Evolutionary conservation across 306 rosid genomes (phyloP), one percentile per base, ranked within the genome.

Genomic region (Alnus rubra): DNA sequence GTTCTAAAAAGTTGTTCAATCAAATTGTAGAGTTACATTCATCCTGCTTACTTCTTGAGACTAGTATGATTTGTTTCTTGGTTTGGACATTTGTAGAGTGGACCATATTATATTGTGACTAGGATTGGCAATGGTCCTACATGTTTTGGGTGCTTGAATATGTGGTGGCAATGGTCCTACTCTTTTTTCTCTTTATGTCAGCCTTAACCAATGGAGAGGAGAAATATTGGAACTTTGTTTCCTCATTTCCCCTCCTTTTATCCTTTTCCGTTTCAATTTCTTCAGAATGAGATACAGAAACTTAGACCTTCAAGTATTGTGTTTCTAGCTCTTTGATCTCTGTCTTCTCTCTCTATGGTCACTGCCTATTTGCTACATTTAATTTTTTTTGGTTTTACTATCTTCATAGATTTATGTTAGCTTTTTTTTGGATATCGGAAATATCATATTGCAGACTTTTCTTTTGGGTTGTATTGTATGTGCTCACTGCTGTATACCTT

Each of bases 121-220:
- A 23, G 64, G 31, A 58, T 58, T 28, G 4, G 64, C 64, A n/a
- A 58, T 58, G 30, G 64, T 58, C 64, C 64, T 58, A 58, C 64
- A 58, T 58, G 33, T 58, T 58, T 19, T 58, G 64, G 28, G 28
- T 23, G 28, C 28, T 23, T 23, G 28, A 23, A 23, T 23, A 23
- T 23, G 28, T 23, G 28, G 28, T 28, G 4, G 64, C 64, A n/a
- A 58, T 58, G 30, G 64, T 58, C 64, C 64, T 58, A 58, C 64
- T 19, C 19, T 13, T 58, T 58, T 19, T 58, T 33, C 64, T 58
- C 4, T 23, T 10, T 19, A n/a, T 19, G 9, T 19, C 31, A 58
- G 9, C 64, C 31, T 58, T n/a, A 9, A 9, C 4, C 31, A 19
- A 7, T 19, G 64, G 31, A 58, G 31, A 58, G 14, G 30, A 58